These are phyloP conservation scores for Cicer pinnatifidum DNA, from an alignment of 306 rosid genomes.

Conservation along the genomic window DNA sequence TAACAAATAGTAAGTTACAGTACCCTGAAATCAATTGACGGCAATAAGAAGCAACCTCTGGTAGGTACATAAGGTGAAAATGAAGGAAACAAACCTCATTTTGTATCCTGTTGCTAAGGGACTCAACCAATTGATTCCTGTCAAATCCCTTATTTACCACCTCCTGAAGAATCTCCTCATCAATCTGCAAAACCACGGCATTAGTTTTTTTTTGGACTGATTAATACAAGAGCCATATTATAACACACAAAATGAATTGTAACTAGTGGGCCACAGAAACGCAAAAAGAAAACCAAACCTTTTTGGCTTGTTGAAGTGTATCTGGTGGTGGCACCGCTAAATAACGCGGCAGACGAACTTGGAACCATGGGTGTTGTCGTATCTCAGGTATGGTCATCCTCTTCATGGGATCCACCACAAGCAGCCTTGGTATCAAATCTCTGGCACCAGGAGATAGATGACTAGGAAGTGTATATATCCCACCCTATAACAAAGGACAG, in stretches of 20 bases:
- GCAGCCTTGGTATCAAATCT: conserved; percentile 89
- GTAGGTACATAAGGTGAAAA: conserved; percentile 29
- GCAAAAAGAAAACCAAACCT: conserved; percentile 53
- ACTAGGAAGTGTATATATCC: conserved; percentile 90
- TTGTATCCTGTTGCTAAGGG: conserved; percentile 76
- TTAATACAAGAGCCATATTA: conserved; percentile 17
- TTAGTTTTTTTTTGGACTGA: background rate
- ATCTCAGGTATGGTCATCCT: conserved; percentile 90
- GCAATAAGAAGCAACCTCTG: conserved; percentile 41
- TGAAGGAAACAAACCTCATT: conserved; percentile 67
- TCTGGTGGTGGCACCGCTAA: conserved; percentile 94
- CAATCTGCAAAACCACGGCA: conserved; percentile 67
- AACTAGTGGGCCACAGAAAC: conserved; percentile 18
- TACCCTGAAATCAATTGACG: conserved; percentile 68
- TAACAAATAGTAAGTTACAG: conserved; percentile 85
- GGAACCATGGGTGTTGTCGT: conserved; percentile 93
- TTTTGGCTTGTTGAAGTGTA: conserved; percentile 73
- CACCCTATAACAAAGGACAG: conserved; percentile 62
- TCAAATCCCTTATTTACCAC: conserved; percentile 87
- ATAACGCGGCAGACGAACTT: conserved; percentile 88
- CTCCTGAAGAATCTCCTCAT: conserved; percentile 83
- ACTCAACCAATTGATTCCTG: conserved; percentile 70
- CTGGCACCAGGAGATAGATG: conserved; percentile 89
- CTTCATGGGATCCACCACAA: conserved; percentile 91
- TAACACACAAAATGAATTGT: background rate